These are phyloP conservation scores for Trametes elegans DNA, from an alignment of 768 basidiomycete genomes.

Conservation along the genomic window DNA sequence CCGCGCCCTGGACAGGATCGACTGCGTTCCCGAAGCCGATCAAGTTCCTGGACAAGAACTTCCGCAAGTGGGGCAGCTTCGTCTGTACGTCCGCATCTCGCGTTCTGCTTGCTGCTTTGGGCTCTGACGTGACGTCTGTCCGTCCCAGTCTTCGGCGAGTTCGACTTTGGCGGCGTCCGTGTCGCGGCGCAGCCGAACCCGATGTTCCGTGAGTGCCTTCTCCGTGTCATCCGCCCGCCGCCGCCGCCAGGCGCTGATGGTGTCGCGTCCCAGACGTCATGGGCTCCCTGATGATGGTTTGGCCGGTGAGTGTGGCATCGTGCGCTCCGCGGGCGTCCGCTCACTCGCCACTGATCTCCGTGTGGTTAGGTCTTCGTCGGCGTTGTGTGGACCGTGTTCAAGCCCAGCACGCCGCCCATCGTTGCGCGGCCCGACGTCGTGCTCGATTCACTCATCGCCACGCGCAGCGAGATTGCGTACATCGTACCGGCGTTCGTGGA, in stretches of 20 bases:
- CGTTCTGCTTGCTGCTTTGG: neutral
- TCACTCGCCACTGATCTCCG: neutral
- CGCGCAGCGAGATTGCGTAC: slow-evolving; percentile 15
- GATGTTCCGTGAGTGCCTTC: slow-evolving; percentile 27
- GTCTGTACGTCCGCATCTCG: neutral
- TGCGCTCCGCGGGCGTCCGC: neutral
- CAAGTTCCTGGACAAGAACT: slow-evolving; percentile 18
- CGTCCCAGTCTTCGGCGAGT: slow-evolving; percentile 16
- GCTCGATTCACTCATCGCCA: slow-evolving; percentile 9
- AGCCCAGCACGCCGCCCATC: slow-evolving; percentile 25
- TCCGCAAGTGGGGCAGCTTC: slow-evolving; percentile 18
- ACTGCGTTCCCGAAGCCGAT: slow-evolving; percentile 24
- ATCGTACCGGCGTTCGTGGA: slow-evolving; percentile 20
- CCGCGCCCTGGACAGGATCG: slow-evolving; percentile 11
- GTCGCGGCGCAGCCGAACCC: slow-evolving; percentile 24
- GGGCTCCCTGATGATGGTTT: slow-evolving; percentile 14
- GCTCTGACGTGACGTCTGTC: neutral
- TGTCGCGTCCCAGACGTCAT: neutral
- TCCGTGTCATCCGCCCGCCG: neutral
- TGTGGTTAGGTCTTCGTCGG: slow-evolving; percentile 6
- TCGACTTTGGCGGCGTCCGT: slow-evolving; percentile 22
- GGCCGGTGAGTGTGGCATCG: slow-evolving; percentile 3
- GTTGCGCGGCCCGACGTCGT: slow-evolving; percentile 22
- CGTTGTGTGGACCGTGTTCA: slow-evolving; percentile 22
- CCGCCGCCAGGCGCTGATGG: neutral